These are phyloP conservation scores for Prinsepia uniflora DNA, from an alignment of 306 rosid species.

Conservation along the genomic window DNA sequence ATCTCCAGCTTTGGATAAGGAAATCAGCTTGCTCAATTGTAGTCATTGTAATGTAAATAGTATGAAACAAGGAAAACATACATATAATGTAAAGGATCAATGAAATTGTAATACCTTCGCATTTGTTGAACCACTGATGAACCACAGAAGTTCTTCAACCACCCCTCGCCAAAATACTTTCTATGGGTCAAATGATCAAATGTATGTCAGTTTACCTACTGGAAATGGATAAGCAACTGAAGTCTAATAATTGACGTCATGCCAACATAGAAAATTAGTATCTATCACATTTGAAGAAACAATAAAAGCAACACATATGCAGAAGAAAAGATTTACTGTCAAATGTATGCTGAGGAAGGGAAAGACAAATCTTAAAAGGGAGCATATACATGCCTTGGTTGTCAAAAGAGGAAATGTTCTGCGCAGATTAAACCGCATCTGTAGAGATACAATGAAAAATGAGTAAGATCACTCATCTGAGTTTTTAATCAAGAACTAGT, in stretches of 20 bases:
- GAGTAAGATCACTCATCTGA: neutral
- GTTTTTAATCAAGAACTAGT: neutral
- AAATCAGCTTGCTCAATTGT: neutral
- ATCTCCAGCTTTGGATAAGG: neutral
- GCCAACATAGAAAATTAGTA: neutral
- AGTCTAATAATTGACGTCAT: slow-evolving; percentile 17
- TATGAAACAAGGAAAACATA: neutral
- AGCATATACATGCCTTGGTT: slow-evolving; percentile 63
- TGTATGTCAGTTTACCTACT: slow-evolving; percentile 31
- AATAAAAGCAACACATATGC: slow-evolving; percentile 1
- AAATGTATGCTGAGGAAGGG: neutral
- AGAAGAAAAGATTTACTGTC: neutral
- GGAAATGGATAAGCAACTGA: slow-evolving; percentile 9
- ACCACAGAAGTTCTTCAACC: slow-evolving; percentile 98
- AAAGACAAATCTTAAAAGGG: slow-evolving; percentile 20
- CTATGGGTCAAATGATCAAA: slow-evolving; percentile 50
- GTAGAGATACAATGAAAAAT: slow-evolving; percentile 23
- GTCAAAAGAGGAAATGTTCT: slow-evolving; percentile 85
- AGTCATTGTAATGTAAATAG: neutral
- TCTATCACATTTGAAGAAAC: slow-evolving; percentile 17
- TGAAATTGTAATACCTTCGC: slow-evolving; percentile 62
- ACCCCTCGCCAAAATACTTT: slow-evolving; percentile 99
- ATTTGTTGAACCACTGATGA: slow-evolving; percentile 92
- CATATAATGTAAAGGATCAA: neutral
- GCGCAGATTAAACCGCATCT: slow-evolving; percentile 93